Evolutionary conservation across 2,329 filamentous ascomycete species (phyloP).

Genomic region (Botrytis aclada): DNA sequence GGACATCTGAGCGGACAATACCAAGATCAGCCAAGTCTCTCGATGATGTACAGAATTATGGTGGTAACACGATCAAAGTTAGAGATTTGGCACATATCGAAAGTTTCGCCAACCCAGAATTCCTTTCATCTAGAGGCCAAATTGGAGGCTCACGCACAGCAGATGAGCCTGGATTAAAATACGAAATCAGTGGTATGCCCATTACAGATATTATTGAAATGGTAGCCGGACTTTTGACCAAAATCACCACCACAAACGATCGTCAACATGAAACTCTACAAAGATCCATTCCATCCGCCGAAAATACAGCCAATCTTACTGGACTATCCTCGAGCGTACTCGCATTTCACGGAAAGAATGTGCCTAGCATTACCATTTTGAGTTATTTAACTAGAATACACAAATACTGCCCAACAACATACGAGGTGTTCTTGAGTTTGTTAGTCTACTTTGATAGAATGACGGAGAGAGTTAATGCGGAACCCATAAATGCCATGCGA

Average conservation of each 20-base stretch:
- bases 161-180: conserved; percentile 56
- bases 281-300: conserved; percentile 60
- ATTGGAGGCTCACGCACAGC: conserved; percentile 50
- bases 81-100: conserved; percentile 89
- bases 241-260: conserved; percentile 97
- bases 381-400: conserved; percentile 96
- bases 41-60: conserved; percentile 41
- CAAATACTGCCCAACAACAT: conserved; percentile 98
- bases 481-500: conserved; percentile 65
- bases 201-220: conserved; percentile 98
- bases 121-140: conserved; percentile 54
- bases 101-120: conserved; percentile 77
- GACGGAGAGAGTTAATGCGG: conserved; percentile 90
- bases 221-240: conserved; percentile 93
- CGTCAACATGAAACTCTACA: conserved; percentile 88
- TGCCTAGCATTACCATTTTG: conserved; percentile 92
- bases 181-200: conserved; percentile 97
- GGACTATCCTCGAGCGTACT: conserved; percentile 72
- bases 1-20: conserved; percentile 18
- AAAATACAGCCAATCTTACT: conserved; percentile 55
- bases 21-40: conserved; percentile 36
- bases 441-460: conserved; percentile 98
- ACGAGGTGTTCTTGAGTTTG: conserved; percentile 93
- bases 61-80: conserved; percentile 63
- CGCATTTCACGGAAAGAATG: conserved; percentile 96